Percentiles rank a stretch among this genome's conserved stretches.
phyloP scores from a whole-genome alignment of 768 basidiomycete genomes.

The Leccinum subgranulosum region DNA sequence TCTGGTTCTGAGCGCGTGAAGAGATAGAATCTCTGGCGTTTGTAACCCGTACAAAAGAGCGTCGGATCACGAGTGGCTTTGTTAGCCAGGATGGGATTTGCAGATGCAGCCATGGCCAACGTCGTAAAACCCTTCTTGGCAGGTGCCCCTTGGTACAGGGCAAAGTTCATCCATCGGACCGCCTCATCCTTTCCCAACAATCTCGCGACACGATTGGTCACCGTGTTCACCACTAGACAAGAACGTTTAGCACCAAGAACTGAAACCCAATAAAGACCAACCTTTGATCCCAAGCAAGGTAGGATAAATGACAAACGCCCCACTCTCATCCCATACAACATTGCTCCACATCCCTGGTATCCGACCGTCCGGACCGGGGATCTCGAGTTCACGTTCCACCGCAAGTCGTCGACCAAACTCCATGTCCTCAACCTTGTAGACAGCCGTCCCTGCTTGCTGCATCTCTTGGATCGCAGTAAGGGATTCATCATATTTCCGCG shows the following conservation, averaged over 20 bases:
- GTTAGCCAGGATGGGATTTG: constrained; percentile 90
- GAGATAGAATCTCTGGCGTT: constrained; percentile 89
- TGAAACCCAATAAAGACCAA: constrained; percentile 31
- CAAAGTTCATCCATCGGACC: constrained; percentile 83
- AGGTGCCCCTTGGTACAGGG: constrained; percentile 92
- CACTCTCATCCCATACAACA: constrained; percentile 97
- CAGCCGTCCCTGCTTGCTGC: constrained; percentile 96
- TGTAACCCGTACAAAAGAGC: constrained; percentile 90
- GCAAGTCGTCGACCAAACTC: constrained; percentile 98
- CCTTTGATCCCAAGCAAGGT: constrained; percentile 95
- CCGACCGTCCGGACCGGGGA: constrained; percentile 70
- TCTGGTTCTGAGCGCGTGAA: constrained; percentile 91
- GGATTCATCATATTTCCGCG: constrained; percentile 93
- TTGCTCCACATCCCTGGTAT: constrained; percentile 80
- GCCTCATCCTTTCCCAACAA: constrained; percentile 93
- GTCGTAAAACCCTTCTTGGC: constrained; percentile 84
- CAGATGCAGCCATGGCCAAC: constrained; percentile 91
- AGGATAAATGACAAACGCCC: constrained; percentile 91
- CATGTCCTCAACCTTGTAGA: constrained; percentile 96
- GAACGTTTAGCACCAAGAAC: neutral
- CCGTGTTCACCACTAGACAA: constrained; percentile 80
- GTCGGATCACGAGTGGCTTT: constrained; percentile 86
- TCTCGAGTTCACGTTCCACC: constrained; percentile 85
- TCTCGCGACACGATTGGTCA: constrained; percentile 88
- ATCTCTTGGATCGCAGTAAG: constrained; percentile 92